Conservation (phyloP, 352 stramenopile genomes). For the Phytophthora tentaculata region DNA sequence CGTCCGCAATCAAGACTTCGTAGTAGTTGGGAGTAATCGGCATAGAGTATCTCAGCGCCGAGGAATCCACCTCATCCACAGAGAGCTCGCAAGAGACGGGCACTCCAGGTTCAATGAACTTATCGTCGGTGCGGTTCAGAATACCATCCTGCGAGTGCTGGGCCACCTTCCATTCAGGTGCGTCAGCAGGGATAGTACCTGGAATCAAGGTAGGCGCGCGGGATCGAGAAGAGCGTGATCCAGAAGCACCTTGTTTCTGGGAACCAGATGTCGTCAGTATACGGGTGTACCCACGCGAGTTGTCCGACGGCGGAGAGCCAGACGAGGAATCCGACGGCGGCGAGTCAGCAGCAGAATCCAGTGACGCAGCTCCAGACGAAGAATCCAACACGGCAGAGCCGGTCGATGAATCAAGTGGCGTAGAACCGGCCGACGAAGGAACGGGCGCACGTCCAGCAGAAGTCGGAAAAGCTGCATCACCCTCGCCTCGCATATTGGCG, state of each 20-base stretch:
- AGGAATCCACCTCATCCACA: not conserved
- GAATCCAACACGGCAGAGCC: too few species aligned
- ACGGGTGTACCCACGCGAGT: not conserved
- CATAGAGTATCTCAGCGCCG: not conserved
- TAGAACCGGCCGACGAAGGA: too few species aligned
- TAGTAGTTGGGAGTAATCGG: not conserved
- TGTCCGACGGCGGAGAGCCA: not conserved
- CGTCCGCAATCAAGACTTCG: not conserved
- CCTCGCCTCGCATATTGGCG: not conserved
- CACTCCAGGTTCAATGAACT: not conserved
- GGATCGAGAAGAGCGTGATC: not conserved
- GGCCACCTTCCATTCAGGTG: not conserved
- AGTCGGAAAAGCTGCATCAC: not conserved
- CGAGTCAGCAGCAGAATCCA: too few species aligned
- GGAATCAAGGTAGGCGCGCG: not conserved
- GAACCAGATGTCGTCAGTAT: too few species aligned
- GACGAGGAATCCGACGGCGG: not conserved
- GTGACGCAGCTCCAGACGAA: not conserved
- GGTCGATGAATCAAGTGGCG: not conserved
- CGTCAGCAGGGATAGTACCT: not conserved
- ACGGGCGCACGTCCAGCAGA: not conserved
- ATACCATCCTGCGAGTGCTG: slow-evolving; percentile 4
- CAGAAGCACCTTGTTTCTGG: not conserved
- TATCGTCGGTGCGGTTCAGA: not conserved
- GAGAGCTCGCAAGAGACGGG: not conserved